A percentile compares a stretch with the other conserved stretches of the same genome.
These are phyloP conservation scores for Xylariales sp. DNA, from an alignment of 2,329 filamentous ascomycete genomes.

Conservation along the genomic window DNA sequence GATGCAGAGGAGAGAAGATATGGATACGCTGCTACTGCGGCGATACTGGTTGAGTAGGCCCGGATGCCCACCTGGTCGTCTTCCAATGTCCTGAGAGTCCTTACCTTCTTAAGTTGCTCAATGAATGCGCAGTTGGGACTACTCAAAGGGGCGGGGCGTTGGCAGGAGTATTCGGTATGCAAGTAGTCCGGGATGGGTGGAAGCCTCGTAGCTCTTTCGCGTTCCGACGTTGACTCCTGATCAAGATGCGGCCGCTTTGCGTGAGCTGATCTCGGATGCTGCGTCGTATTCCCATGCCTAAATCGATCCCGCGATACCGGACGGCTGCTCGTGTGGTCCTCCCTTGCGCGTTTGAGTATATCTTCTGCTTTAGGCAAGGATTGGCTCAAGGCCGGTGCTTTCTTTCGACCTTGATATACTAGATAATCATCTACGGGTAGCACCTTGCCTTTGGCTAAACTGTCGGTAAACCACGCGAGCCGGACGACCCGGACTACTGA, in stretches of 20 bases:
- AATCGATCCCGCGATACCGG: conserved; percentile 33
- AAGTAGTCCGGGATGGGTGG: conserved; percentile 77
- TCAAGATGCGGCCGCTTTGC: conserved; percentile 59
- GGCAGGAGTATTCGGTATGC: conserved; percentile 78
- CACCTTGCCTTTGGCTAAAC: conserved; percentile 56
- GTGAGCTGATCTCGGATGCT: conserved; percentile 48
- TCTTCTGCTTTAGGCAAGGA: conserved; percentile 40
- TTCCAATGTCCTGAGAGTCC: conserved; percentile 74
- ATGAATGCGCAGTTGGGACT: conserved; percentile 83
- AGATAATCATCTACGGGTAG: conserved; percentile 64
- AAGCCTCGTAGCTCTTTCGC: conserved; percentile 68
- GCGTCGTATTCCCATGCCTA: conserved; percentile 16
- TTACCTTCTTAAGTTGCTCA: conserved; percentile 77
- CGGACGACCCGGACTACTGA: conserved; percentile 65
- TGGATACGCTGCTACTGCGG: conserved; percentile 85
- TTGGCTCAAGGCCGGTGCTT: conserved; percentile 29
- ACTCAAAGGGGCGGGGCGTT: conserved; percentile 76
- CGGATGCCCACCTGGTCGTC: conserved; percentile 83
- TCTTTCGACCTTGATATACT: conserved; percentile 63
- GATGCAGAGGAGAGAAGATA: conserved; percentile 55
- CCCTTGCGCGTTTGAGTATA: conserved; percentile 50
- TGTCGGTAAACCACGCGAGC: conserved; percentile 69
- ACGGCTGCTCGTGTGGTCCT: conserved; percentile 36
- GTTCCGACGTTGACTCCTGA: conserved; percentile 81
- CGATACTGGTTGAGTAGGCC: conserved; percentile 89